phyloP scores from a whole-genome alignment of 169 alveolate species.

The Theileria orientalis region DNA sequence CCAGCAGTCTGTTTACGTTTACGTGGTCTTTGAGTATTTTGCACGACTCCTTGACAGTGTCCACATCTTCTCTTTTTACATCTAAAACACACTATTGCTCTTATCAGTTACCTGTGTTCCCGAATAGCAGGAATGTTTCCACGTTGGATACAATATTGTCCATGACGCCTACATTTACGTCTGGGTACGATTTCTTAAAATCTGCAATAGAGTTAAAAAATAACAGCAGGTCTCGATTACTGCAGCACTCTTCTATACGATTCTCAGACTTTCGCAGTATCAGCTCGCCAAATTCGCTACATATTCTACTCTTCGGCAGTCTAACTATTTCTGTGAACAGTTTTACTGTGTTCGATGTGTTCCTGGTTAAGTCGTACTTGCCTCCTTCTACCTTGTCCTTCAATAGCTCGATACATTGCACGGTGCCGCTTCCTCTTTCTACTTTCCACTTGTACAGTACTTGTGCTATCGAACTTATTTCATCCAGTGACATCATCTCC shows the following conservation, averaged over 20 bases:
- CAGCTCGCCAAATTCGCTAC: not conserved
- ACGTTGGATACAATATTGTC: not conserved
- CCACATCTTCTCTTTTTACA: not conserved
- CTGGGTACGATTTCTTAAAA: not conserved
- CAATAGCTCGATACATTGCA: slow-evolving; percentile 7
- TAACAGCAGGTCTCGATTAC: not conserved
- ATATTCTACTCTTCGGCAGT: slow-evolving; percentile 15
- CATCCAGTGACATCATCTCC: slow-evolving; percentile 16
- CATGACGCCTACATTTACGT: not conserved
- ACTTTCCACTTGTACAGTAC: slow-evolving; percentile 20
- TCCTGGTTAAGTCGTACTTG: not conserved
- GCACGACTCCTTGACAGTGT: not conserved
- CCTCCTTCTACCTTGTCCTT: not conserved
- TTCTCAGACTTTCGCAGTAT: not conserved
- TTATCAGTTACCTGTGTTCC: not conserved
- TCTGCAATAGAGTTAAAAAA: not conserved
- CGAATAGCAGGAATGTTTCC: not conserved
- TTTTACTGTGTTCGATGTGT: slow-evolving; percentile 26
- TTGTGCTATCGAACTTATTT: not conserved
- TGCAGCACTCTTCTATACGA: not conserved
- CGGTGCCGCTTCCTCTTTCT: not conserved
- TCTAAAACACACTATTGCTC: not conserved
- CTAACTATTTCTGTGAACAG: slow-evolving; percentile 19
- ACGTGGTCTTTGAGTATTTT: not conserved
- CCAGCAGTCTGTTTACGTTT: not conserved